Base-by-base conservation (phyloP, 805 yeast genomes). In the Kodamaea lidongshanica region DNA sequence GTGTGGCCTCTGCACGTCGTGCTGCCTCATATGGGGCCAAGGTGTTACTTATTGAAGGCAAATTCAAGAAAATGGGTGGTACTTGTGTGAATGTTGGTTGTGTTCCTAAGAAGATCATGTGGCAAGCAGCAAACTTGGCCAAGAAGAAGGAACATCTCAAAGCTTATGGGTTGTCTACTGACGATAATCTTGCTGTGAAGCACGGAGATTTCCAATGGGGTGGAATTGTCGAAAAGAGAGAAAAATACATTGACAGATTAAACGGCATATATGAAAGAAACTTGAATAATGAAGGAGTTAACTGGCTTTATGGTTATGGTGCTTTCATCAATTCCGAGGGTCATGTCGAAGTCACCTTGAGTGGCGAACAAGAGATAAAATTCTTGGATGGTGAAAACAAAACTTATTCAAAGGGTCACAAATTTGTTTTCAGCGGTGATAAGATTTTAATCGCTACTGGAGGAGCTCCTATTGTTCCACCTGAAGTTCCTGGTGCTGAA, bases 1-100 rank as follows among this genome's bases (percentile, higher is more conserved):
- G 99, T 44, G 96, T 92, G 25, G 96, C 98, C n/a, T 79, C 94
- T 12, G 94, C 96, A 10, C 78, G 99, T 58, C 77, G 97, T 48
- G 97, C 98, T 8, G 96, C 97, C 20, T 71, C 76, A 18, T 76
- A 88, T 46, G 98, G 98, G 15, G 95, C 94, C 15, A 85, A 86
- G 44, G 79, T 92, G 1, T 65, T 88, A 31, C 51, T 92, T 12
- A 69, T 92, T 32, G 98, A 92, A 58, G 75, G 84, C 23, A 74
- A 76, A 31, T 79, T 68, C 41, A 43, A 58, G 30, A 58, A 56
- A 45, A 71, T 92, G 60, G 98, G 98, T 36, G 99, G 99, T 16
- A 92, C 98, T 23, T 92, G 99, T 72, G 99, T 92, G 39, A 92
- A 92, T 55, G 97, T 89, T 25, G 99, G 99, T 12, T 92, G 99